These are phyloP conservation scores for Dryadomyces quercivorus DNA, from an alignment of 2,329 filamentous ascomycete genomes.

Conservation along the genomic window DNA sequence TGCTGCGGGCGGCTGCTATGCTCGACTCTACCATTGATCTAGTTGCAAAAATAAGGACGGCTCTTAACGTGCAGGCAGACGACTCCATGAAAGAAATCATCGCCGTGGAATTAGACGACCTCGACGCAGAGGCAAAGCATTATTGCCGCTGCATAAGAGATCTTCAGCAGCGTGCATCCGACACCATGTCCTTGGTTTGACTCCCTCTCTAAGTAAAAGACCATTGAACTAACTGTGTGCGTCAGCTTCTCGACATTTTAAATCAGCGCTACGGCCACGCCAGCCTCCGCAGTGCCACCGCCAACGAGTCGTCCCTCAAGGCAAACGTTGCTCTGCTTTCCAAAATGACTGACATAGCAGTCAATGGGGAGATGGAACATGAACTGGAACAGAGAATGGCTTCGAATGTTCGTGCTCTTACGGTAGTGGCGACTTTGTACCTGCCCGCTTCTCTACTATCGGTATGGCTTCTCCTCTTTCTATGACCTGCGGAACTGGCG, in stretches of 20 bases:
- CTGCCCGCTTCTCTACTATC: not conserved
- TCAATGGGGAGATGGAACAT: not conserved
- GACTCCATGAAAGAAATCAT: not conserved
- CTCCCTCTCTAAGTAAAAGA: not conserved
- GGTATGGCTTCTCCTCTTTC: not conserved
- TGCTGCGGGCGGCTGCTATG: not conserved
- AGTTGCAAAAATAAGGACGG: not conserved
- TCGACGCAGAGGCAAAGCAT: not conserved
- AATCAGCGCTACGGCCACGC: not conserved
- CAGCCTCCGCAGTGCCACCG: not conserved
- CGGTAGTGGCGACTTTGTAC: not conserved
- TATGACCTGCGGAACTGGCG: not conserved
- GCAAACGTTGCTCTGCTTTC: not conserved
- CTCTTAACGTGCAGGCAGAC: not conserved
- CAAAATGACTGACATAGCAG: not conserved
- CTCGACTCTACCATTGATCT: not conserved
- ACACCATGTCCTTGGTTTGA: not conserved
- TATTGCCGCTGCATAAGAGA: not conserved
- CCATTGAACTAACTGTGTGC: not conserved
- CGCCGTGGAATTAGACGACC: not conserved
- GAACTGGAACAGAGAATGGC: not conserved
- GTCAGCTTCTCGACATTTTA: not conserved
- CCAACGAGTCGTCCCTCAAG: not conserved
- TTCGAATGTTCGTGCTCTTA: not conserved
- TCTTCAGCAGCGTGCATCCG: not conserved